Conservation (phyloP, 2,329 filamentous ascomycete genomes). For the Alternaria incomplexa region DNA sequence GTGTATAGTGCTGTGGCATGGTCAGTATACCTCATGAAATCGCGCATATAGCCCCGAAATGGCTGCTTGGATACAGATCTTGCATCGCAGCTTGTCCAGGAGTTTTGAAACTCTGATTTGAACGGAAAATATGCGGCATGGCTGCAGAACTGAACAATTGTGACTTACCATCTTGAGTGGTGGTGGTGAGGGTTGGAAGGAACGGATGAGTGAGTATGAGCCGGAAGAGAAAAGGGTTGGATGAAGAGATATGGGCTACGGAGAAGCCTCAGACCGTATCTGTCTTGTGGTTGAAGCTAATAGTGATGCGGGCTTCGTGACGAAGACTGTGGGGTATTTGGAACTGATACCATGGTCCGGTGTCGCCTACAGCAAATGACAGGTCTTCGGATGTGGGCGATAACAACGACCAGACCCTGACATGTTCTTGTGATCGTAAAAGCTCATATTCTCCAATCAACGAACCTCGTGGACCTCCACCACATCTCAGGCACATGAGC, state of each 20-base stretch:
- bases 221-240: not conserved
- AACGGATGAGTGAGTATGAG: not conserved
- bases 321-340: not conserved
- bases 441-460: not conserved
- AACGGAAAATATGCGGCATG: not conserved
- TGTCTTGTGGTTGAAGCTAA: not conserved
- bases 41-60: not conserved
- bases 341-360: conserved; percentile 1
- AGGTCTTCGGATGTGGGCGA: not conserved
- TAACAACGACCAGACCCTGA: not conserved
- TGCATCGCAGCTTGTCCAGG: not conserved
- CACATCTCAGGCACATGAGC: not conserved
- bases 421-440: not conserved
- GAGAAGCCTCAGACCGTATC: not conserved
- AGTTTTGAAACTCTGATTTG: not conserved
- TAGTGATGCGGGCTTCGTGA: not conserved
- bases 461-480: not conserved
- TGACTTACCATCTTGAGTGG: conserved; percentile 2
- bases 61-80: not conserved
- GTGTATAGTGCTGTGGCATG: not conserved
- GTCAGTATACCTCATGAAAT: not conserved
- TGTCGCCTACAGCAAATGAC: not conserved
- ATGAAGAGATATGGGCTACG: not conserved
- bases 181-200: not conserved
- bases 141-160: not conserved